These are phyloP conservation scores for Isabelozyma pseudorhagii DNA, from an alignment of 805 yeast genomes.

Conservation along the genomic window DNA sequence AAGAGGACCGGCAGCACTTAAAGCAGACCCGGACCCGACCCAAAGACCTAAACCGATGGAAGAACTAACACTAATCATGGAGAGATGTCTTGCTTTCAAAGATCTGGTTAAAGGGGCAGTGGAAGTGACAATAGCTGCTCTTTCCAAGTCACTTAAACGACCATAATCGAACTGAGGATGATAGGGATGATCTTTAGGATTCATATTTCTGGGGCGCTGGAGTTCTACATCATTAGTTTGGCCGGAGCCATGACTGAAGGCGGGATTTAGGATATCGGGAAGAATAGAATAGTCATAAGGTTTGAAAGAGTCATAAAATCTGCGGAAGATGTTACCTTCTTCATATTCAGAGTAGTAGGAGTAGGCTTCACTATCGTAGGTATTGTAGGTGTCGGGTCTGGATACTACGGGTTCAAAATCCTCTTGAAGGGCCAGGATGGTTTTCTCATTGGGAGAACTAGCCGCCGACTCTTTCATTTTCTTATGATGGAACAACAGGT, in stretches of 20 bases:
- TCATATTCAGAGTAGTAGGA: not conserved
- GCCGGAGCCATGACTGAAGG: not conserved
- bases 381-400: not conserved
- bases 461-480: not conserved
- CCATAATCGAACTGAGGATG: constrained; percentile 27
- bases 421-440: not conserved
- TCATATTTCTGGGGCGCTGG: not conserved
- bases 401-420: not conserved
- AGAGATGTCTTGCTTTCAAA: constrained; percentile 56
- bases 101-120: constrained; percentile 28
- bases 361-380: not conserved
- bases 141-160: constrained; percentile 25
- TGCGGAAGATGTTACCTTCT: constrained; percentile 2
- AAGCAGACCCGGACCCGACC: constrained; percentile 60
- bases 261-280: constrained; percentile 7
- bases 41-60: constrained; percentile 68
- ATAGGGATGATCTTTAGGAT: constrained; percentile 10
- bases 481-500: not conserved
- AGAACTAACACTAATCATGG: constrained; percentile 68
- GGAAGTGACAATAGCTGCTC: constrained; percentile 31
- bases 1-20: constrained; percentile 62
- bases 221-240: not conserved
- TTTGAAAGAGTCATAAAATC: constrained; percentile 20
- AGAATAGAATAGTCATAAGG: constrained; percentile 23
- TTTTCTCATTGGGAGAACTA: constrained; percentile 1